phyloP scores from a whole-genome alignment of 805 yeast genomes.

The Wickerhamia fluorescens region DNA sequence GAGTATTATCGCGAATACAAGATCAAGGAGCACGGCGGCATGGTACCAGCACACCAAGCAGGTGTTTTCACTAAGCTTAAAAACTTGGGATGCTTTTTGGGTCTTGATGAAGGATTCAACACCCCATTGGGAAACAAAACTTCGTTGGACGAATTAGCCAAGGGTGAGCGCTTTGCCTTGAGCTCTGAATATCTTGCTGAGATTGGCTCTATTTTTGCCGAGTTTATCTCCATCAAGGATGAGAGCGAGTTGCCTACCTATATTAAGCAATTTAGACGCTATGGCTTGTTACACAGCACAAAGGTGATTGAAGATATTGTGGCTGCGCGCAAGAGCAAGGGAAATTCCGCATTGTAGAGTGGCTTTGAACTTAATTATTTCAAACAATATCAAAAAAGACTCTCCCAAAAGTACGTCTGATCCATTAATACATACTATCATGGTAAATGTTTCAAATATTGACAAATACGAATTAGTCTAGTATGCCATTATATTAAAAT shows the following conservation, averaged over 20 bases:
- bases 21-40: constrained; percentile 64
- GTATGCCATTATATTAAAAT: no score
- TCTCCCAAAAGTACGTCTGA: no score
- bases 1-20: constrained; percentile 58
- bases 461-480: no score
- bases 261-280: constrained; percentile 60
- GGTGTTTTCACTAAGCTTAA: constrained; percentile 59
- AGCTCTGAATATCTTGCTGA: constrained; percentile 50
- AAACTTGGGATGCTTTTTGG: constrained; percentile 55
- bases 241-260: constrained; percentile 31
- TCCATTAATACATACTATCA: no score
- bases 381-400: no score
- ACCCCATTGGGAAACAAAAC: constrained; percentile 44
- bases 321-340: constrained; percentile 25
- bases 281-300: constrained; percentile 50
- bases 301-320: constrained; percentile 34
- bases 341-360: constrained; percentile 5
- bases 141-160: constrained; percentile 22
- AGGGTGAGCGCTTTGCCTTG: constrained; percentile 39
- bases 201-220: constrained; percentile 43
- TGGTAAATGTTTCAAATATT: no score
- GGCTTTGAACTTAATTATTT: no score
- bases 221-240: constrained; percentile 29
- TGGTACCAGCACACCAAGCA: constrained; percentile 65
- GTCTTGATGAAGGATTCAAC: constrained; percentile 79